Percentiles rank a stretch among this genome's conserved stretches.
phyloP scores from a whole-genome alignment of 2,329 filamentous ascomycete species.

The Colletotrichum sp. region DNA sequence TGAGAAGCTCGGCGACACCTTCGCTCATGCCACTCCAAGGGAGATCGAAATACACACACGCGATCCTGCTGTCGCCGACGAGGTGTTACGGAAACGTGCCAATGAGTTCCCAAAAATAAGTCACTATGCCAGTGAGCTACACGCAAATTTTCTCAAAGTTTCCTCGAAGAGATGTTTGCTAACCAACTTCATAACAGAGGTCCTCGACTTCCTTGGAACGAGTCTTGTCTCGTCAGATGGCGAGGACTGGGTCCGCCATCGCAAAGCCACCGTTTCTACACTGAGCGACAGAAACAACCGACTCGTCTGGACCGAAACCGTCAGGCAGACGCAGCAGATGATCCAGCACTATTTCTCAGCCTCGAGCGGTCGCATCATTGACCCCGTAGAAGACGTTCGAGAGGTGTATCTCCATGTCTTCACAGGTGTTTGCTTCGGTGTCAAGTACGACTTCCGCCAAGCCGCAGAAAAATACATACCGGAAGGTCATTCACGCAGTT shows the following conservation, averaged over 20 bases:
- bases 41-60: not conserved
- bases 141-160: not conserved
- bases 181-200: not conserved
- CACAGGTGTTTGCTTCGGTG: not conserved
- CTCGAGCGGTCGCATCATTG: not conserved
- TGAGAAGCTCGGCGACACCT: not conserved
- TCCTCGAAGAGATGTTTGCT: not conserved
- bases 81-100: not conserved
- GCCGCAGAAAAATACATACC: not conserved
- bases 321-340: not conserved
- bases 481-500: not conserved
- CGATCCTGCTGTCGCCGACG: slow-evolving; percentile 28
- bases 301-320: not conserved
- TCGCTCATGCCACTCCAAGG: not conserved
- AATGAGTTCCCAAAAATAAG: not conserved
- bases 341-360: not conserved
- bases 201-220: not conserved
- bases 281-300: not conserved
- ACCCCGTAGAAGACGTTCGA: not conserved
- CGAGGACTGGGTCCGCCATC: not conserved
- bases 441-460: not conserved
- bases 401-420: not conserved
- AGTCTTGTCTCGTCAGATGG: not conserved
- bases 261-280: not conserved
- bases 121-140: not conserved